phyloP scores from a whole-genome alignment of 345 rosid genomes.

The Camelina hispida region DNA sequence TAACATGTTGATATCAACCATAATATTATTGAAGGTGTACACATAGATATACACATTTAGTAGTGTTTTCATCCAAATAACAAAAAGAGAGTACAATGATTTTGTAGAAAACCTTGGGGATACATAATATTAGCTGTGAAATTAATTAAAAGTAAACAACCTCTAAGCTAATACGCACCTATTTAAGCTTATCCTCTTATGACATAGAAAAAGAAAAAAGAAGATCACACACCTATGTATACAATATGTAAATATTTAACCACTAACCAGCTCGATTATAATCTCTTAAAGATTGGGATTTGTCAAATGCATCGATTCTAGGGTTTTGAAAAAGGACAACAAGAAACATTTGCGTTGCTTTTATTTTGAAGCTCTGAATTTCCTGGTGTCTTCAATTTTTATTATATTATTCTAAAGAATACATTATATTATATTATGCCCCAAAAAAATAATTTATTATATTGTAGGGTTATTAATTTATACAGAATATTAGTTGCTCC shows the following conservation, averaged over 20 bases:
- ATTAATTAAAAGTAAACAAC: not conserved
- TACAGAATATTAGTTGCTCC: slow-evolving; percentile 42
- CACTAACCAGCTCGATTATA: slow-evolving; percentile 42
- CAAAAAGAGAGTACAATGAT: not conserved
- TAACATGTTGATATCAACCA: not conserved
- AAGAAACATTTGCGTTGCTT: slow-evolving; percentile 56
- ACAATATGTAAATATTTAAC: slow-evolving; percentile 32
- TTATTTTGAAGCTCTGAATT: slow-evolving; percentile 48
- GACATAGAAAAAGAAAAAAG: slow-evolving; percentile 10
- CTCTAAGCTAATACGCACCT: slow-evolving; percentile 23
- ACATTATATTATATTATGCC: not conserved
- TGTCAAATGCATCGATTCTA: slow-evolving; percentile 66
- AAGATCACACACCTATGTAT: slow-evolving; percentile 33
- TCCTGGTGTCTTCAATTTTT: slow-evolving; percentile 41
- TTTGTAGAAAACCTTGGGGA: not conserved
- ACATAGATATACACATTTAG: not conserved
- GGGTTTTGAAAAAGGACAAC: slow-evolving; percentile 70
- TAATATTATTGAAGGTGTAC: not conserved
- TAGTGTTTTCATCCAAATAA: not conserved
- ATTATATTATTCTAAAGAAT: slow-evolving; percentile 36
- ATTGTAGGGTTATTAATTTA: slow-evolving; percentile 37
- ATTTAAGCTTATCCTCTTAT: slow-evolving; percentile 54
- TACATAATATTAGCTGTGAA: slow-evolving; percentile 19
- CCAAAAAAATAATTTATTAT: slow-evolving; percentile 8
- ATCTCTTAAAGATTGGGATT: slow-evolving; percentile 57